Evolutionary conservation across 179 eudicot species (phyloP), one percentile per base, ranked within the genome.

Genomic region (Beta macrorhiza): DNA sequence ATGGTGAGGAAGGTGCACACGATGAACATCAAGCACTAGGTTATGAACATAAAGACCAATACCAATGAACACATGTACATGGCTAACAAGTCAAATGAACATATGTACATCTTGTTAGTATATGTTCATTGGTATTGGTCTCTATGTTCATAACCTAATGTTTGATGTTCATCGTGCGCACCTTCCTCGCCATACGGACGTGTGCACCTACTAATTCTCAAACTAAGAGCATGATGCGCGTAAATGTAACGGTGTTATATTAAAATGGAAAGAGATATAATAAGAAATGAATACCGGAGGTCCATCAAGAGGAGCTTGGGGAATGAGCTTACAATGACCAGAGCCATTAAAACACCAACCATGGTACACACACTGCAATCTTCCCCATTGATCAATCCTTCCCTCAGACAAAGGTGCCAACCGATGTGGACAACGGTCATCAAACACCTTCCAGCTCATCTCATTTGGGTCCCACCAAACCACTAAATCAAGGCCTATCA

Each of bases 341-440:
- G 90, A 76, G 45, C 92, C 93, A 86, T 72, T 82, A 73, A 94
- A 94, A 77, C 98, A 94, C 97, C 97, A 93, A 59, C 97, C 97
- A 75, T 93, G 98, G 72, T 94, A 93, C 19, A 91, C 97, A 83
- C 98, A 93, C 83, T 94, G 97, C 87, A 95, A 69, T 58, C 97
- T 77, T 0, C 97, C 97, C 92, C 89, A 86, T 16, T 86, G 90
- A 87, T 93, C 97, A 82, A 93, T 93, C 69, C 97, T 86, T 6
- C 98, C 97, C 78, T 93, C 89, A 2, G 97, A 93, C 75, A 93
- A 73, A 0, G 97, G 98, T 47, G 97, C 98, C 88, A 93, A 78
- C 25, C 97, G 82, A 77, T 91, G 98, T 16, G 97, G 94, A 78
- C 96, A 91, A 52, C 65, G 20, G 84, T 94, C 98, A 55, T 91